Percentiles rank a stretch among this genome's conserved stretches.
Evolutionary conservation across 306 rosid species (phyloP).

Genomic region (Vigna unguiculata): DNA sequence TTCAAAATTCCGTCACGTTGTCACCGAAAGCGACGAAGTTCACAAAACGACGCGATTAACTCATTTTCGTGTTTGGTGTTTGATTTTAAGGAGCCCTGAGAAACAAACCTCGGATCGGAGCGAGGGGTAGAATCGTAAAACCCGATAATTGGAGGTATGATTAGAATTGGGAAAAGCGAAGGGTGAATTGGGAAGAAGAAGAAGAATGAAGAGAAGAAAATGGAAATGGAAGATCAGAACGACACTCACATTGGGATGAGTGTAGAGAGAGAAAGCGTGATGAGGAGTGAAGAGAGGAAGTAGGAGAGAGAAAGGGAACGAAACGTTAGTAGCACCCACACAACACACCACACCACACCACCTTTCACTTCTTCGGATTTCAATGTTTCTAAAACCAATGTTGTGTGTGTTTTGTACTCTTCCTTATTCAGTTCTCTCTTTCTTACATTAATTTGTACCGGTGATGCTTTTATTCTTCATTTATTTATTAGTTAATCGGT

Average conservation of each 20-base stretch:
- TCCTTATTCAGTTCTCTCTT: neutral
- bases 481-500: neutral
- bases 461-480: neutral
- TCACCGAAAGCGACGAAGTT: neutral
- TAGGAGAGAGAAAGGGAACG: conserved; percentile 44
- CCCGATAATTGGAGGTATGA: neutral
- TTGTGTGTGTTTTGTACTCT: neutral
- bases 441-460: neutral
- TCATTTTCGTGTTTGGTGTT: neutral
- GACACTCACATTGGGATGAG: neutral
- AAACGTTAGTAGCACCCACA: neutral
- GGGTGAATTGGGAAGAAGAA: conserved; percentile 35
- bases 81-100: conserved; percentile 34
- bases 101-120: conserved; percentile 6
- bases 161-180: neutral
- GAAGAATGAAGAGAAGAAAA: conserved; percentile 50
- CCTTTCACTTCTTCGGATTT: conserved; percentile 32
- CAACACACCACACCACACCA: conserved; percentile 22
- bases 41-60: neutral
- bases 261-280: conserved; percentile 15
- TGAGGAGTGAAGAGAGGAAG: conserved; percentile 40
- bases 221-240: conserved; percentile 36
- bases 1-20: neutral
- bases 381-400: conserved; percentile 34
- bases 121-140: neutral